A percentile compares a stretch with the other conserved stretches of the same genome.
Evolutionary conservation across 2,329 filamentous ascomycete species (phyloP).

Genomic region (Exophiala mesophila): DNA sequence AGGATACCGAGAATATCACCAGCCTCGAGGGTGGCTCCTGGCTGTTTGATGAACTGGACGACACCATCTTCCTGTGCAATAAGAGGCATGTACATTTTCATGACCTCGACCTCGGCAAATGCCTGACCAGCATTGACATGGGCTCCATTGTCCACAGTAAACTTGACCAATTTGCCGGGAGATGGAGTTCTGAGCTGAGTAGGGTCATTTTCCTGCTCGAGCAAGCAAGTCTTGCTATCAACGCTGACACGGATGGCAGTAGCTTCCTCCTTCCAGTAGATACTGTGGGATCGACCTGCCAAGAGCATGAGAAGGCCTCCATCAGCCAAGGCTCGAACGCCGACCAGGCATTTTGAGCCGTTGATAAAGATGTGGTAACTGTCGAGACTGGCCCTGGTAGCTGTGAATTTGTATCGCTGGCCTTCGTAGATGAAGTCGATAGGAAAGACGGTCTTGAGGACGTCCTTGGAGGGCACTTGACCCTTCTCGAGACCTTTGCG

Average conservation of each 20-base stretch:
- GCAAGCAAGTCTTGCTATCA: slow-evolving; percentile 93
- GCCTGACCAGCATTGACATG: slow-evolving; percentile 89
- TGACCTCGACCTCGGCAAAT: slow-evolving; percentile 97
- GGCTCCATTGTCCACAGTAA: slow-evolving; percentile 88
- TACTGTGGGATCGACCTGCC: slow-evolving; percentile 88
- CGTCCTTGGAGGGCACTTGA: slow-evolving; percentile 93
- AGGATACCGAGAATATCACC: slow-evolving; percentile 98
- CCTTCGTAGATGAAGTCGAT: slow-evolving; percentile 99
- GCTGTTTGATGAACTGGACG: slow-evolving; percentile 98
- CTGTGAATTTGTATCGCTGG: slow-evolving; percentile 94
- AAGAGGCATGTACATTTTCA: slow-evolving; percentile 99
- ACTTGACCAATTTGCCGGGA: slow-evolving; percentile 97
- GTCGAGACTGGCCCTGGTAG: slow-evolving; percentile 83
- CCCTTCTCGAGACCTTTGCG: slow-evolving; percentile 87
- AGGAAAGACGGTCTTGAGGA: slow-evolving; percentile 94
- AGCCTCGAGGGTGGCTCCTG: slow-evolving; percentile 92
- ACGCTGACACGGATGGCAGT: slow-evolving; percentile 92
- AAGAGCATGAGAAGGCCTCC: slow-evolving; percentile 89
- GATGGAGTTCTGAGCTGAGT: slow-evolving; percentile 93
- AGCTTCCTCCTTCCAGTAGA: slow-evolving; percentile 99
- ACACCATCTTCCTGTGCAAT: slow-evolving; percentile 91
- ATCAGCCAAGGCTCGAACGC: slow-evolving; percentile 86
- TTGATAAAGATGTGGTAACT: slow-evolving; percentile 99
- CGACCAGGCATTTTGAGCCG: slow-evolving; percentile 90
- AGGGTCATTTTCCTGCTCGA: slow-evolving; percentile 98